Evolutionary conservation across 768 basidiomycete genomes (phyloP), one percentile per base, ranked within the genome.

Genomic region (Trichaptum fuscoviolaceum): DNA sequence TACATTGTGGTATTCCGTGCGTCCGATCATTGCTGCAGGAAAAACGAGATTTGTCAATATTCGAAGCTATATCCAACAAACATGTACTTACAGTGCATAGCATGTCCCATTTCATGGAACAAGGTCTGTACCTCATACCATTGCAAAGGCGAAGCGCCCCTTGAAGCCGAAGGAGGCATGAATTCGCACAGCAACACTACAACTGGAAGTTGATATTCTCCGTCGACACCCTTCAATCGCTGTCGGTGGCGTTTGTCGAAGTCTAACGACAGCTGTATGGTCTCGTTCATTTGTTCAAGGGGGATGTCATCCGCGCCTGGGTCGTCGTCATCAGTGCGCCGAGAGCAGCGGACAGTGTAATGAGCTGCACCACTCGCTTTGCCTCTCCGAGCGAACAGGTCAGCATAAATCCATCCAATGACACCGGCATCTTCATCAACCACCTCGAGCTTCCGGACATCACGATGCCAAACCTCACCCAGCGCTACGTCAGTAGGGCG

Each of bases 101-200:
- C 97, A 78, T 99, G 97, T 0, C 97, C 97, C 95, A 99, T 97
- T 78, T 99, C 97, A 72, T 99, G 97, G 78, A 95, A 97, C 25
- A 99, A 79, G 1, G 96, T 99, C 74, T 91, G 82, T 9, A 98
- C 93, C 70, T 99, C 95, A 71, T 91, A 90, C 95, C 96, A 99
- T 66, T 89, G 87, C 24, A 99, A 78, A 63, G 89, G 77, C 0
- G 93, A 88, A 6, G 92, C 84, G 0, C 89, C 90, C 15, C 81
- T 77, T n/a, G 83, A 77, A 20, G 83, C 68, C 2, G 85, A 80
- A 24, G 92, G 88, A 30, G 81, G 83, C 24, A 85, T 79, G 71
- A 98, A 97, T 72, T 96, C 96, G 71, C 93, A 96, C 7, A 95
- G 78, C 15, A 99, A 78, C 5, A 97, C 97, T 25, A 96, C 95